Base-by-base conservation (phyloP, 495 filamentous ascomycete genomes). In the Halenospora varia region DNA sequence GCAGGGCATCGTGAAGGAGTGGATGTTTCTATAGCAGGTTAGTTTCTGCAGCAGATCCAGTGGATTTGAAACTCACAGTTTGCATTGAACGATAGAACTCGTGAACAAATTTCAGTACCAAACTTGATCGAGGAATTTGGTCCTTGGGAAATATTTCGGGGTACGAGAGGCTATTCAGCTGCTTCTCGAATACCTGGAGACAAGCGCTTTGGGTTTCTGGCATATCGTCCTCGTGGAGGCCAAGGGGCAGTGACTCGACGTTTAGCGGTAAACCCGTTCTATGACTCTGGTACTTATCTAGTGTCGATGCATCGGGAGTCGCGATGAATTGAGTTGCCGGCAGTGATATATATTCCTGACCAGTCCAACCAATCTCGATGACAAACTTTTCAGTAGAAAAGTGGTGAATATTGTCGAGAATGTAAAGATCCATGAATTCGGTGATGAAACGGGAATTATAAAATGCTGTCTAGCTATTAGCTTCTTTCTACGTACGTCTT, bases 231-330 rank as follows among this genome's bases (percentile, higher is more conserved):
- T 22, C 19, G 11, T 15, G n/a, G 17, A 62, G 11, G 6, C 54
- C 59, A 45, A 62, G 35, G 6, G 54, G 59, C 17, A 62, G 48
- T 22, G 59, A 62, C 19, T 49, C 59, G 10, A 62, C 49, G 17
- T 54, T 49, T 8, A 57, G n/a, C 18, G 41, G 18, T n/a, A 47
- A 15, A 10, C 54, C 54, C 29, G 39, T 17, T 13, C 29, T 35
- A 19, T 42, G 49, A 13, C 44, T 41, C 15, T 53, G 49, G 23
- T 62, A 62, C 6, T 8, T 53, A 8, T 22, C 20, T 42, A 48
- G 48, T 2, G 46, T 25, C 4, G n/a, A 19, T 3, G 40, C 25
- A 25, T 62, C 26, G 6, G 53, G 48, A 41, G 49, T 19, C 1
- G 54, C 22, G 13, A 51, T 20, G 17, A 57, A 62, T 15, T 29